Conservation (phyloP, 164 flowering plant species). For the Brasenia schreberi region DNA sequence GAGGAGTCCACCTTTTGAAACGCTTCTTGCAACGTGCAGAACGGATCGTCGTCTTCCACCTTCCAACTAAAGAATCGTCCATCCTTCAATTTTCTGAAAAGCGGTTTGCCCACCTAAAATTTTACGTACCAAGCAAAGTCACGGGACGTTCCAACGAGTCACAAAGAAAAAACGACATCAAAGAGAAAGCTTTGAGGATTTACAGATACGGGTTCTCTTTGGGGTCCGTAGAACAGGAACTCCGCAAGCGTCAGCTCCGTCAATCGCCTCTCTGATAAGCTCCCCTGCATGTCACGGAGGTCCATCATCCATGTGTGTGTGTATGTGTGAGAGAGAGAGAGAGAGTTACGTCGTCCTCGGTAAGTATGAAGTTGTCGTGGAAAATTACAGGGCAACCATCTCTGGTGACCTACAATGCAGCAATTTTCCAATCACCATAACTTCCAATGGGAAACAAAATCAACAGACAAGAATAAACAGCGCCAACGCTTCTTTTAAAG, state of each 20-base stretch:
- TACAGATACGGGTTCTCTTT: constrained; percentile 31
- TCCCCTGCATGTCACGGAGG: constrained; percentile 34
- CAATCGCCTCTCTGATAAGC: constrained; percentile 48
- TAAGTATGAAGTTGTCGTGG: constrained; percentile 62
- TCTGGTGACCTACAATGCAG: constrained; percentile 53
- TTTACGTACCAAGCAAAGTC: background rate
- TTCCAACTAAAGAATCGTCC: constrained; percentile 61
- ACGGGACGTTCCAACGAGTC: background rate
- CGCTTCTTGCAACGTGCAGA: constrained; percentile 76
- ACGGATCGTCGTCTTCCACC: constrained; percentile 55
- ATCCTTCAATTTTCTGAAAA: constrained; percentile 64
- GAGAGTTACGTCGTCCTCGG: constrained; percentile 35
- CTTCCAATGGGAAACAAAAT: background rate
- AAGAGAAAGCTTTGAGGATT: background rate
- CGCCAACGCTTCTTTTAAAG: no score
- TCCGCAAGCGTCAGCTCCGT: constrained; percentile 56
- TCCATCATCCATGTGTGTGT: background rate
- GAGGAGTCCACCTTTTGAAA: constrained; percentile 54
- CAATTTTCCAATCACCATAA: background rate
- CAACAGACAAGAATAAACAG: background rate
- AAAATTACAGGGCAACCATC: constrained; percentile 72
- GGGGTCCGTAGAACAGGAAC: constrained; percentile 68
- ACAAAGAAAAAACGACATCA: background rate
- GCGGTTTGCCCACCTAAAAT: constrained; percentile 31
- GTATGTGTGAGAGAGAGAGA: background rate